Conservation (phyloP, 148 eudicot species). For the Arbutus unedo region DNA sequence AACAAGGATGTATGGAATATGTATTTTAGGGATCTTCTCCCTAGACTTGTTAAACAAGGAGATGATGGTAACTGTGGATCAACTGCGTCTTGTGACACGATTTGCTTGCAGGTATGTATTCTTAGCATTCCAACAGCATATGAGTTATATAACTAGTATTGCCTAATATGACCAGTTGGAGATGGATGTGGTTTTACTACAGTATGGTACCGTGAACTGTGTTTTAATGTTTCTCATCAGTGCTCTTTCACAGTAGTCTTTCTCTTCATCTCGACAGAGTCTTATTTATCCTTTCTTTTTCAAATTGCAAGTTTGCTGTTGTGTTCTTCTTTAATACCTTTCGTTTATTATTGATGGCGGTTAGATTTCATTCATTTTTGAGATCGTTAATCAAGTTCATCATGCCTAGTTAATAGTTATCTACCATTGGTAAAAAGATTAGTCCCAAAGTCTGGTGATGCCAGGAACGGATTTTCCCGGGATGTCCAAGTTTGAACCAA, state of each 20-base stretch:
- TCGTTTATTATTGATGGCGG: background rate
- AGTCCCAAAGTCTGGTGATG: background rate
- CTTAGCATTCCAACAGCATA: background rate
- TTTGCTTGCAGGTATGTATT: conserved; percentile 76
- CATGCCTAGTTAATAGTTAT: background rate
- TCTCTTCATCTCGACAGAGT: background rate
- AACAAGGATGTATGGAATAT: conserved; percentile 69
- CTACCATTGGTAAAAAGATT: background rate
- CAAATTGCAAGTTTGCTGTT: background rate
- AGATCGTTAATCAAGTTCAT: background rate
- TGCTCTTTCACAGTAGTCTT: background rate
- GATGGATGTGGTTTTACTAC: background rate
- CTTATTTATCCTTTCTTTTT: background rate
- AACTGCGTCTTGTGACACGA: conserved; percentile 70
- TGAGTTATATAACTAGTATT: background rate
- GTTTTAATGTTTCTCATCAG: background rate
- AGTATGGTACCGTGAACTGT: background rate
- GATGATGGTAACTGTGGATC: conserved; percentile 89
- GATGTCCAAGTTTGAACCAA: background rate
- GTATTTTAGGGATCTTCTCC: conserved; percentile 82
- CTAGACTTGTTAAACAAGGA: conserved; percentile 80
- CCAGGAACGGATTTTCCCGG: background rate
- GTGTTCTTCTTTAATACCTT: background rate
- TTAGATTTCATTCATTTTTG: background rate
- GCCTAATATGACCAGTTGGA: background rate